Base-by-base conservation (phyloP, 208 protist genomes). In the Blastocrithidia nonstop region DNA sequence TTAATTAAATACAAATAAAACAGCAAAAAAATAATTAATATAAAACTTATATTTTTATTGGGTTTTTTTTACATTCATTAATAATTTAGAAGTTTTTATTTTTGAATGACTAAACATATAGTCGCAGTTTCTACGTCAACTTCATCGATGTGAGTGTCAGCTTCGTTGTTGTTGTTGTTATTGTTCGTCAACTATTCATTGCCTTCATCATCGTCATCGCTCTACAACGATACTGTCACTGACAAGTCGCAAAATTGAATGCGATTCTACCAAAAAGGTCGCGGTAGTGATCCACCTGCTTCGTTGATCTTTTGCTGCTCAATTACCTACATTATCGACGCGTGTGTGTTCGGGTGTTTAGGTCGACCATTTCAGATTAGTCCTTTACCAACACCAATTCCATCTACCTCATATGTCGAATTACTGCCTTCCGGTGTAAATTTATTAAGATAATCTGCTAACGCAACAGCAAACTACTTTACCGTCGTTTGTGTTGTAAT, bases 301-400 rank as follows among this genome's bases (percentile, higher is more conserved):
- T 91, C 82, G 3, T 41, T 38, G 4, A 29, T 25, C 58, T 86
- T 91, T 56, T 91, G 82, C 41, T 64, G 32, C 57, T 84, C 83
- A 58, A 92, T 88, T 8, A 85, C 57, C 15, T 79, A 39, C 75
- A 92, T 83, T 6, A 92, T 52, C 11, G 77, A 57, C 1, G 54
- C 54, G 29, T 80, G 71, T n/a, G 78, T 84, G 48, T 88, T 88
- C 9, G 64, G 22, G 54, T 92, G 83, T 9, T 45, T 71, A 16
- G 51, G 57, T 9, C 56, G 62, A 20, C 78, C 77, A 40, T 88
- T 92, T 78, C 83, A 92, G 19, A 92, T 48, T 55, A 81, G 56
- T 13, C 83, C 83, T 42, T 77, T 85, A 17, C 83, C 77, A 23
- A 92, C 72, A 35, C 83, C 83, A 47, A 92, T 58, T 22, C 74